Evolutionary conservation across 2,329 filamentous ascomycete species (phyloP).

Genomic region (Scopulariopsis brevicaulis): DNA sequence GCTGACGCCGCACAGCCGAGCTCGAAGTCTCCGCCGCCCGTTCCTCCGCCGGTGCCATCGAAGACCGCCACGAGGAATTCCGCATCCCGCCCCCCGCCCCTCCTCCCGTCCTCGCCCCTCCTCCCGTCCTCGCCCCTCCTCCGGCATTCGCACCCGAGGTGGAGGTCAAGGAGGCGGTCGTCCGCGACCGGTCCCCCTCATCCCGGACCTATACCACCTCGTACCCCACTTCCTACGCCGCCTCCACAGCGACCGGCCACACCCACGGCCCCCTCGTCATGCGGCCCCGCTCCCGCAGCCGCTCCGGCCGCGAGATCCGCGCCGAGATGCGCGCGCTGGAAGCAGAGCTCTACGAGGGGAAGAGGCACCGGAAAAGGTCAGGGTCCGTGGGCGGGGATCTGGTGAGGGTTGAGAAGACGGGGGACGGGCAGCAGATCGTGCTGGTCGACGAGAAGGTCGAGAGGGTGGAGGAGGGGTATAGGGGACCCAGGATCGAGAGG

Average conservation of each 20-base stretch:
- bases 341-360: slow-evolving; percentile 35
- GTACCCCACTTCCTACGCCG: slow-evolving; percentile 11
- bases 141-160: slow-evolving; percentile 9
- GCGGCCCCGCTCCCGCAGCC: slow-evolving; percentile 26
- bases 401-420: slow-evolving; percentile 42
- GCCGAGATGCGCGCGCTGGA: slow-evolving; percentile 64
- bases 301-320: slow-evolving; percentile 52
- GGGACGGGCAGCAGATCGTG: slow-evolving; percentile 46
- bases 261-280: slow-evolving; percentile 26
- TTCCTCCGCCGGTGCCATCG: slow-evolving; percentile 31
- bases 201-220: slow-evolving; percentile 17
- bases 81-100: slow-evolving; percentile 18
- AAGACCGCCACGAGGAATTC: slow-evolving; percentile 36
- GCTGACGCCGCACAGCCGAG: slow-evolving; percentile 20
- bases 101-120: neutral
- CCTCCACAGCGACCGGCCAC: slow-evolving; percentile 16
- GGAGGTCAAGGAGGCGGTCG: slow-evolving; percentile 32
- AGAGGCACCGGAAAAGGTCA: slow-evolving; percentile 20
- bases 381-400: slow-evolving; percentile 31
- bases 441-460: slow-evolving; percentile 51
- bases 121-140: slow-evolving; percentile 11
- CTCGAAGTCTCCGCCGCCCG: slow-evolving; percentile 31
- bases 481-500: slow-evolving; percentile 63
- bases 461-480: slow-evolving; percentile 38
- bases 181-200: slow-evolving; percentile 38